Evolutionary conservation across 345 rosid genomes (phyloP).

Genomic region (Sisymbrium irio): DNA sequence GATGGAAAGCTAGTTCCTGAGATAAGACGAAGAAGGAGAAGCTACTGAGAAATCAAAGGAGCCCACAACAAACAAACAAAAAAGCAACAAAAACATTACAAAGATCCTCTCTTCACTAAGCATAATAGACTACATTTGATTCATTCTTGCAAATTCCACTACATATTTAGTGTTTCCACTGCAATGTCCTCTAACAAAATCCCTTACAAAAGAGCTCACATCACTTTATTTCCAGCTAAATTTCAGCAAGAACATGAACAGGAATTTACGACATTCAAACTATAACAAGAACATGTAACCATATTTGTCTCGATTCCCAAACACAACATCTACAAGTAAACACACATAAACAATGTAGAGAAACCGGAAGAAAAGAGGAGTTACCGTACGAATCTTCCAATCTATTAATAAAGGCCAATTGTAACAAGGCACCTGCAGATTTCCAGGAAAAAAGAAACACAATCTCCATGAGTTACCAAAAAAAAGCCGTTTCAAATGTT

Average conservation of each 20-base stretch:
- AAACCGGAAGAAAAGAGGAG: neutral
- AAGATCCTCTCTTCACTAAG: neutral
- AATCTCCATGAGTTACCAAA: constrained; percentile 17
- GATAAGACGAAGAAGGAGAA: constrained; percentile 3
- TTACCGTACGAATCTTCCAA: constrained; percentile 80
- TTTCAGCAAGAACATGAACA: neutral
- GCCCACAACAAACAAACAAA: neutral
- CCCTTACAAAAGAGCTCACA: neutral
- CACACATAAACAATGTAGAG: neutral
- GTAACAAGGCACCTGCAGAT: constrained; percentile 81
- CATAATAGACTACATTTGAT: constrained; percentile 1
- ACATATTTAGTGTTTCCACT: neutral
- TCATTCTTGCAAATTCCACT: neutral
- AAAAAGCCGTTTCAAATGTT: constrained; percentile 6
- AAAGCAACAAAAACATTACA: neutral
- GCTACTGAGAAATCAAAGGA: constrained; percentile 11
- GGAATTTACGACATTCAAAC: neutral
- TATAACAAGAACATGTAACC: neutral
- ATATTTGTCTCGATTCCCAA: neutral
- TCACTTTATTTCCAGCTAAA: neutral
- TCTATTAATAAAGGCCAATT: constrained; percentile 67
- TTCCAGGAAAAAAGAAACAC: constrained; percentile 22
- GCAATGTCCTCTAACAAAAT: neutral
- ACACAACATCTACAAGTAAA: neutral
- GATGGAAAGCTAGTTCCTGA: constrained; percentile 47